A percentile compares a stretch with the other conserved stretches of the same genome.
Conservation (phyloP, 2,329 filamentous ascomycete species). For the Trichoderma arundinaceum region DNA sequence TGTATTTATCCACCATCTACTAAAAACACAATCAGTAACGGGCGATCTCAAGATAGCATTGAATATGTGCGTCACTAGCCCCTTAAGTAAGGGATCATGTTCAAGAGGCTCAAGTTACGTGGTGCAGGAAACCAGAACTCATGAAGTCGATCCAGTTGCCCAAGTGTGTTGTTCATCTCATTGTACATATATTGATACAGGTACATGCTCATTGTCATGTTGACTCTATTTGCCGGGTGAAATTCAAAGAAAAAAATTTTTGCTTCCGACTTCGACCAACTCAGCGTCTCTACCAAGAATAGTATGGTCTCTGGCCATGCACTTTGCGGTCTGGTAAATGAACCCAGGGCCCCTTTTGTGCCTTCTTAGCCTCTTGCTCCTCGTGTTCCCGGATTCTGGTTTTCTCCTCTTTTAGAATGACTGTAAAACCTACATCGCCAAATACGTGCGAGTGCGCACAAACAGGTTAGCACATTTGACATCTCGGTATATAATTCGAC, state of each 20-base stretch:
- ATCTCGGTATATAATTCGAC: background rate
- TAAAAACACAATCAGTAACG: background rate
- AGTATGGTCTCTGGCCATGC: constrained; percentile 84
- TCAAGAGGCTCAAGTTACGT: background rate
- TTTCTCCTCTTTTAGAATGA: constrained; percentile 92
- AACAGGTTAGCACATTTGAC: constrained; percentile 6
- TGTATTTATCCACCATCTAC: background rate
- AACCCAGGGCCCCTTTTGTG: constrained; percentile 79
- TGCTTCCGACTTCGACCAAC: background rate
- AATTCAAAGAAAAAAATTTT: background rate
- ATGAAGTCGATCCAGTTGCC: constrained; percentile 17
- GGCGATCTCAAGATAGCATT: background rate
- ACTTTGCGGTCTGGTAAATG: constrained; percentile 87
- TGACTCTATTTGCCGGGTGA: constrained; percentile 13
- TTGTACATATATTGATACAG: constrained; percentile 48
- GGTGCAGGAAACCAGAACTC: constrained; percentile 5
- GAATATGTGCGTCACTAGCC: background rate
- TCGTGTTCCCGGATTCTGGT: constrained; percentile 81
- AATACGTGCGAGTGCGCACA: background rate
- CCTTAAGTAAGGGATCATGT: background rate
- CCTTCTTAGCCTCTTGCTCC: constrained; percentile 77
- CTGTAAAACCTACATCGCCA: constrained; percentile 64
- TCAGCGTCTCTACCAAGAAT: constrained; percentile 73
- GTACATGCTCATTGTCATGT: constrained; percentile 29
- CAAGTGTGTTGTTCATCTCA: constrained; percentile 38